Conservation (phyloP, 495 filamentous ascomycete species). For the Penicillium mononematosum region DNA sequence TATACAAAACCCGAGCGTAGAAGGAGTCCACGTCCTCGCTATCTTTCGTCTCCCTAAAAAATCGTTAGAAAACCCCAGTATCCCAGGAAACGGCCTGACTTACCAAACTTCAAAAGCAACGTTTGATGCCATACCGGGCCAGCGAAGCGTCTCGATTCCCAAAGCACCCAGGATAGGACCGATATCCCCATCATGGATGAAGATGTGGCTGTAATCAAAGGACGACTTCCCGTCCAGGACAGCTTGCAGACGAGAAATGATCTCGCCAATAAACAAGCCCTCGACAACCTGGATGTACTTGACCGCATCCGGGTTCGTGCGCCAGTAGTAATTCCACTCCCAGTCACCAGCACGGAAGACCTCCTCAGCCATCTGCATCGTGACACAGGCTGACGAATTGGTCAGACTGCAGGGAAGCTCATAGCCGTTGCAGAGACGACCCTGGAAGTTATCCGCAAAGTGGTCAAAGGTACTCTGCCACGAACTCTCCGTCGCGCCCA, state of each 20-base stretch:
- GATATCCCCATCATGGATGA: slow-evolving; percentile 34
- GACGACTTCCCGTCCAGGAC: slow-evolving; percentile 24
- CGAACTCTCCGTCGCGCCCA: slow-evolving; percentile 31
- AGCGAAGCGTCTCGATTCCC: slow-evolving; percentile 31
- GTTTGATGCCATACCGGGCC: slow-evolving; percentile 35
- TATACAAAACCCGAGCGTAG: slow-evolving; percentile 43
- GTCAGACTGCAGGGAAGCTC: slow-evolving; percentile 34
- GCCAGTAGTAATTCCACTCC: slow-evolving; percentile 50
- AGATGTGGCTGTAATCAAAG: slow-evolving; percentile 34
- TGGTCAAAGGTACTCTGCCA: slow-evolving; percentile 46
- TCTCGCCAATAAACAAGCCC: slow-evolving; percentile 43
- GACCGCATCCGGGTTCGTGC: slow-evolving; percentile 34
- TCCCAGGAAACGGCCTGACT: slow-evolving; percentile 43
- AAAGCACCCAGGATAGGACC: slow-evolving; percentile 31
- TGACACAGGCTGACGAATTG: slow-evolving; percentile 35
- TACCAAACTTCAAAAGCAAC: slow-evolving; percentile 35
- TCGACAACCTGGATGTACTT: slow-evolving; percentile 43
- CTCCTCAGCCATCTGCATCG: slow-evolving; percentile 32
- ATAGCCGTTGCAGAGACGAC: slow-evolving; percentile 45
- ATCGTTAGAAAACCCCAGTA: not conserved
- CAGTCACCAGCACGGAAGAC: slow-evolving; percentile 48
- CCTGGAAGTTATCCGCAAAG: slow-evolving; percentile 48
- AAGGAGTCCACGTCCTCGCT: slow-evolving; percentile 7
- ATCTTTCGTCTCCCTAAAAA: slow-evolving; percentile 16
- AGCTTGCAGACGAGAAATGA: slow-evolving; percentile 37